Conservation (phyloP, 768 basidiomycete species). For the Naganishia antarctica region DNA sequence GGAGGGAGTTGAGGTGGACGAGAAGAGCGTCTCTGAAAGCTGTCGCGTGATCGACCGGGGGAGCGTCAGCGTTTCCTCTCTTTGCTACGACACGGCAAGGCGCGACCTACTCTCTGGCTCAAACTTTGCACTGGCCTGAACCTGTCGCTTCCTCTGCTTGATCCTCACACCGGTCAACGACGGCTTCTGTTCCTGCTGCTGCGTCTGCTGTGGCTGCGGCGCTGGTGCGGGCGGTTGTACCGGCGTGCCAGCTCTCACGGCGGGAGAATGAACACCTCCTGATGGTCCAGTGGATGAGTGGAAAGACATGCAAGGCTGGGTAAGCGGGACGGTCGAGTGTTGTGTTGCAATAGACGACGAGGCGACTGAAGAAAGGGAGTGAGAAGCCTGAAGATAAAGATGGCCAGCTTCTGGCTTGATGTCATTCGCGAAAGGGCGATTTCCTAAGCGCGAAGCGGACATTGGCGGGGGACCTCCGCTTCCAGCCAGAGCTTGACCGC, state of each 20-base stretch:
- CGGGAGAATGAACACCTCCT: conserved; percentile 22
- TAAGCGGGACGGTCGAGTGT: neutral
- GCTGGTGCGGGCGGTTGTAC: neutral
- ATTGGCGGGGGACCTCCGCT: neutral
- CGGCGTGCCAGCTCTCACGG: conserved; percentile 19
- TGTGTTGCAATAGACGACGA: neutral
- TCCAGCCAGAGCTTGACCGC: neutral
- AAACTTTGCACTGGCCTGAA: conserved; percentile 47
- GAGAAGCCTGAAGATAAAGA: neutral
- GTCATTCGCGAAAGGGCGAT: neutral
- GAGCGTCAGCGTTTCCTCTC: no score
- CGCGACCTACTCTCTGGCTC: conserved; percentile 48
- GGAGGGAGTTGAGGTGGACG: conserved; percentile 44
- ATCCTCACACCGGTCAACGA: conserved; percentile 41
- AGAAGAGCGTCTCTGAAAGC: conserved; percentile 47
- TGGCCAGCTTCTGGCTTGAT: neutral
- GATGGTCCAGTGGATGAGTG: conserved; percentile 17
- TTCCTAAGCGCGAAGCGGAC: neutral
- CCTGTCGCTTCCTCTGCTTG: conserved; percentile 48
- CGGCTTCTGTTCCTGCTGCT: conserved; percentile 17
- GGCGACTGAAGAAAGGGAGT: neutral
- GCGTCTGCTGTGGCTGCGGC: conserved; percentile 9
- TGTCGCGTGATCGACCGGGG: conserved; percentile 19
- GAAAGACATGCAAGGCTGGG: conserved; percentile 23
- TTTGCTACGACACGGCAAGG: no score